A percentile compares a stretch with the other conserved stretches of the same genome.
Evolutionary conservation across 2,329 filamentous ascomycete genomes (phyloP).

Genomic region (Decorospora gaudefroyi): DNA sequence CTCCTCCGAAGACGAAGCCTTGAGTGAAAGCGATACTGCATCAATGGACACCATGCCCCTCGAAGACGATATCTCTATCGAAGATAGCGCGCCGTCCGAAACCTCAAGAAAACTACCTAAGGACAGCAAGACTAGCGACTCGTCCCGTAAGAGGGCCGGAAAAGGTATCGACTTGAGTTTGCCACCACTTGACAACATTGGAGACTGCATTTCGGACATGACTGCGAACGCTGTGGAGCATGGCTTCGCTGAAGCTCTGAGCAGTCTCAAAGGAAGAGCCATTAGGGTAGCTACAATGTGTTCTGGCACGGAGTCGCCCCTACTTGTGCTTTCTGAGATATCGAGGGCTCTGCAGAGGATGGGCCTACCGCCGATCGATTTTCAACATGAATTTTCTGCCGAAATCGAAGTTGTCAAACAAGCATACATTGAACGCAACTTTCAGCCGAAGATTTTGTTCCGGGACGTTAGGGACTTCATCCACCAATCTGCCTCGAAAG

Average conservation of each 20-base stretch:
- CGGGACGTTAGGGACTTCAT: constrained; percentile 54
- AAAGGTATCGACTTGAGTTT: constrained; percentile 44
- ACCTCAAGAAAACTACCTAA: background rate
- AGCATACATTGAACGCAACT: constrained; percentile 55
- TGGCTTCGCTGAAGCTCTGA: constrained; percentile 45
- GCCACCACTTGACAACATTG: constrained; percentile 54
- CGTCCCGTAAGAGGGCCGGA: background rate
- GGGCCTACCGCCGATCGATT: constrained; percentile 13
- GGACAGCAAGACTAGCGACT: background rate
- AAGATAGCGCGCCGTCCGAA: constrained; percentile 5
- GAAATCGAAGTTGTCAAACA: constrained; percentile 55
- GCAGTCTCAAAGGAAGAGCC: constrained; percentile 43
- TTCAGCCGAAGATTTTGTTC: constrained; percentile 50
- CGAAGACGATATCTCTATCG: background rate
- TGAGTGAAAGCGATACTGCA: background rate
- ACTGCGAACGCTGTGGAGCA: constrained; percentile 44
- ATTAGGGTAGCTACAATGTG: constrained; percentile 72
- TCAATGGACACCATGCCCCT: background rate
- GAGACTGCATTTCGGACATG: constrained; percentile 58
- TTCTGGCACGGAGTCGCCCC: constrained; percentile 75
- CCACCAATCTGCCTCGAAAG: constrained; percentile 54
- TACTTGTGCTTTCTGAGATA: constrained; percentile 67
- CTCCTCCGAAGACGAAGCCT: background rate
- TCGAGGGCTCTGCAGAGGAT: constrained; percentile 27
- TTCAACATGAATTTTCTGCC: constrained; percentile 53